These are phyloP conservation scores for Malania oleifera DNA, from an alignment of 164 flowering plant species.

Conservation along the genomic window DNA sequence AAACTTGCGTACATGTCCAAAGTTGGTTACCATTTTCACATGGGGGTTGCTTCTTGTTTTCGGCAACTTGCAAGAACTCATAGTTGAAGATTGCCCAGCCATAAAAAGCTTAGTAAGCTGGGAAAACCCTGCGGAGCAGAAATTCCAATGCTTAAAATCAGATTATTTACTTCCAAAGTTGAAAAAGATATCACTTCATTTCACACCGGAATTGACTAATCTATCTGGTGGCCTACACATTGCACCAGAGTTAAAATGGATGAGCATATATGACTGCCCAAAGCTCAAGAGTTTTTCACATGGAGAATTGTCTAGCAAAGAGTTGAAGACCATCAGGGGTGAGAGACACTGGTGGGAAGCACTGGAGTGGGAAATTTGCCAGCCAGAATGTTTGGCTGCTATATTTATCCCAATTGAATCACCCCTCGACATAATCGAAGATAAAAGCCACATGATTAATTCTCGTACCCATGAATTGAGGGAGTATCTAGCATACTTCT, in stretches of 20 bases:
- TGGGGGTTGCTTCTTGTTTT: neutral
- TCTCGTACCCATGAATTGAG: too few species aligned
- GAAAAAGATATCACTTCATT: conserved; percentile 7
- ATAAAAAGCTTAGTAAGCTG: neutral
- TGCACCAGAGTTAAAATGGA: neutral
- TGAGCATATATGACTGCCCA: conserved; percentile 10
- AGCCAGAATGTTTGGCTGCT: neutral
- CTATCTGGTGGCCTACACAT: conserved; percentile 1
- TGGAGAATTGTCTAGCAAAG: neutral
- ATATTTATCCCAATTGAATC: neutral
- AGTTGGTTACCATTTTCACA: neutral
- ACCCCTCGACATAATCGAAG: conserved; percentile 5
- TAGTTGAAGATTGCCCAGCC: conserved; percentile 5
- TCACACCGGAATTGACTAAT: conserved; percentile 8
- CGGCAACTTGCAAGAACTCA: conserved; percentile 4
- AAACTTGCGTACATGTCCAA: conserved; percentile 4
- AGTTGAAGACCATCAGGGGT: neutral
- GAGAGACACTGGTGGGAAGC: conserved; percentile 12
- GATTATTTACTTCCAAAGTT: conserved; percentile 3
- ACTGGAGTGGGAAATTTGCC: neutral
- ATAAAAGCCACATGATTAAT: too few species aligned
- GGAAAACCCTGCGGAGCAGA: neutral
- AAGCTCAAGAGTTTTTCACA: neutral
- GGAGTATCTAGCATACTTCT: too few species aligned
- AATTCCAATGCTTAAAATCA: neutral